Base-by-base conservation (phyloP, 805 yeast genomes). In the Danielia reshetovae region DNA sequence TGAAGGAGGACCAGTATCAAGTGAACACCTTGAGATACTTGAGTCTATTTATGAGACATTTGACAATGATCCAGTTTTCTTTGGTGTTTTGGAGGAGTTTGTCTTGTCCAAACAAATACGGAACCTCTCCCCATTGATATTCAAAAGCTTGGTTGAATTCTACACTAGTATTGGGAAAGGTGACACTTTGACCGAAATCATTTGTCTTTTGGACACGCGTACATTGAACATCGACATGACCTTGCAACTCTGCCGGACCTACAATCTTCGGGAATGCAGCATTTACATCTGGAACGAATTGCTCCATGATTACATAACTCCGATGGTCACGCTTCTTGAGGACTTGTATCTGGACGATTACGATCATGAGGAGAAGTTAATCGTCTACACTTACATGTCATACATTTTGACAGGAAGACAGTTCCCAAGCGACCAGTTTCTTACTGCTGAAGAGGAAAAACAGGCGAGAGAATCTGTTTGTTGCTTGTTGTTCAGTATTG, bases 201-300 rank as follows among this genome's bases (percentile, higher is more conserved):
- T 89, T 8, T 83, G 95, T 46, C 60, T 76, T 2, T 53, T 90
- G 17, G 89, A 88, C 48, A 68, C 84, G 7, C 47, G 65, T 5
- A 72, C 78, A 9, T 67, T 93, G 32, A 96, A 90, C 51, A 73
- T 90, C 24, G 96, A 90, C 57, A 61, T 80, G 15, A 79, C 95
- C 0, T 68, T 87, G 10, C 67, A 66, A 9, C 59, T 85, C 12
- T 81, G 96, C 53, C 62, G 65, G 25, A 52, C 68, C 40, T 63
- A 79, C 45, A 60, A 72, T 6, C 60, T 89, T 5, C 63, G 67
- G 23, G 94, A 85, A 34, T 74, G 85, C 24, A 60, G 75, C 31
- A 70, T 78, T 0, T 87, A 77, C 52, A 73, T 93, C 13, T 84
- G 90, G 84, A 85, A 78, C 44, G 63, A 61, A 2, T 60, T 86